These are phyloP conservation scores for Hamamelis virginiana DNA, from an alignment of 164 flowering plant genomes.

Conservation along the genomic window DNA sequence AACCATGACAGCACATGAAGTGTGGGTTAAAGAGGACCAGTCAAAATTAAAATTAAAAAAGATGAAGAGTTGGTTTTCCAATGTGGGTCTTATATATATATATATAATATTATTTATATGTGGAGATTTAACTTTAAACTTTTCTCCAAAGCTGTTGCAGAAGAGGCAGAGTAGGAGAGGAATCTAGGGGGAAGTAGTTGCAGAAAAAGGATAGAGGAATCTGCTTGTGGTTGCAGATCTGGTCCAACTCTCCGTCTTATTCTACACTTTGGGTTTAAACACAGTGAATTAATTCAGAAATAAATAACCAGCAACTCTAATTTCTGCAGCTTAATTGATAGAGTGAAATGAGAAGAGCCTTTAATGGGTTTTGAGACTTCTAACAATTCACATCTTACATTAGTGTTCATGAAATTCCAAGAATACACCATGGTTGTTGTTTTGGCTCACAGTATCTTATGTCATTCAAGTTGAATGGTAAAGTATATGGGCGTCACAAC, in stretches of 20 bases:
- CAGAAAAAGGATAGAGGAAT: slow-evolving; percentile 8
- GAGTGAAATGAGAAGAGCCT: too few relatives aligned
- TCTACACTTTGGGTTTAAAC: background rate
- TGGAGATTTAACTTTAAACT: background rate
- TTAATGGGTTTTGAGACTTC: too few relatives aligned
- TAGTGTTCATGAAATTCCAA: too few relatives aligned
- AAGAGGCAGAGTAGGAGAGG: slow-evolving; percentile 3
- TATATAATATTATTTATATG: background rate
- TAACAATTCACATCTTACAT: too few relatives aligned
- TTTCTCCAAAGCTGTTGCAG: background rate
- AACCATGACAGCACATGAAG: slow-evolving; percentile 19
- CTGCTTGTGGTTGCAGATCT: slow-evolving; percentile 9
- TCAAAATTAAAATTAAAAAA: slow-evolving; percentile 15
- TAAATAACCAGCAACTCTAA: too few relatives aligned
- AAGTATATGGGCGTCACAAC: too few relatives aligned
- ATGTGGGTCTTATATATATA: slow-evolving; percentile 8
- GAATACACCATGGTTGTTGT: too few relatives aligned
- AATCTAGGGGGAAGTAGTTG: slow-evolving; percentile 8
- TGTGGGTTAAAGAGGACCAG: slow-evolving; percentile 10
- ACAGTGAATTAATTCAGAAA: too few relatives aligned
- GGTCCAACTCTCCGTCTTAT: slow-evolving; percentile 2
- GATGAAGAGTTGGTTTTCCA: slow-evolving; percentile 18
- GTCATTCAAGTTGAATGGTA: too few relatives aligned
- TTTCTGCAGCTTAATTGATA: too few relatives aligned
- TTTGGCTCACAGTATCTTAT: too few relatives aligned